Percentiles rank a stretch among this genome's conserved stretches.
Conservation (phyloP, 2,329 filamentous ascomycete genomes). For the Leptographium procerum region DNA sequence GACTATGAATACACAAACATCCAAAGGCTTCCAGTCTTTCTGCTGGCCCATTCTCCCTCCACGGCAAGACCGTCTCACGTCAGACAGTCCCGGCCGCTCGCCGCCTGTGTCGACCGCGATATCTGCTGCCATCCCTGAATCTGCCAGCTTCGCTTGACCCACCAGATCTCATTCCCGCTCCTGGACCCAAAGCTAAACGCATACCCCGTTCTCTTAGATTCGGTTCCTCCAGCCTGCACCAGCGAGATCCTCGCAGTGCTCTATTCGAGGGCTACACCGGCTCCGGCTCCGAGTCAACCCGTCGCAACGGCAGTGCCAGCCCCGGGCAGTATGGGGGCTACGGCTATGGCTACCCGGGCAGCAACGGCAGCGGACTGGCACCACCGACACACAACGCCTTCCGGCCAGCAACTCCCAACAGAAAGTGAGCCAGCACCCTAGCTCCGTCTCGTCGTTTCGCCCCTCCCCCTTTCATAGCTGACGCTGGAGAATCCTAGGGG, state of each 20-base stretch:
- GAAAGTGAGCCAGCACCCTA: constrained; percentile 31
- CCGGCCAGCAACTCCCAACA: constrained; percentile 61
- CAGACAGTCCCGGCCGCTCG: neutral
- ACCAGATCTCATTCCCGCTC: neutral
- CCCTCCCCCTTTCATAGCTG: neutral
- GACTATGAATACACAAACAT: too few species aligned
- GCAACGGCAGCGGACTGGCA: constrained; percentile 23
- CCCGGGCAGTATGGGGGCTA: constrained; percentile 27
- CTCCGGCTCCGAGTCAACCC: constrained; percentile 30
- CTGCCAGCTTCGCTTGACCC: neutral
- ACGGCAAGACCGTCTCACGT: neutral
- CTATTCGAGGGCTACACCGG: constrained; percentile 66
- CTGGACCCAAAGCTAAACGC: neutral
- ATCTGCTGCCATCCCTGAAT: neutral
- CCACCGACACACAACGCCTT: constrained; percentile 31
- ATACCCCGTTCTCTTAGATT: constrained; percentile 38
- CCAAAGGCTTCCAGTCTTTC: too few species aligned
- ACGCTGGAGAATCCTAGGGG: constrained; percentile 41
- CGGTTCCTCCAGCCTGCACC: constrained; percentile 56
- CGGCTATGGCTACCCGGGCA: constrained; percentile 41
- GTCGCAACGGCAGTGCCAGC: constrained; percentile 32
- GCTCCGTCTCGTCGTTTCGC: neutral
- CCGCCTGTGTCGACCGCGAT: too few species aligned
- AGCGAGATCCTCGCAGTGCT: constrained; percentile 60
- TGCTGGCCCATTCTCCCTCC: too few species aligned